Percentiles rank a stretch among this genome's conserved stretches.
Conservation (phyloP, 2,329 filamentous ascomycete genomes). For the Ceratocystis cacaofunesta region DNA sequence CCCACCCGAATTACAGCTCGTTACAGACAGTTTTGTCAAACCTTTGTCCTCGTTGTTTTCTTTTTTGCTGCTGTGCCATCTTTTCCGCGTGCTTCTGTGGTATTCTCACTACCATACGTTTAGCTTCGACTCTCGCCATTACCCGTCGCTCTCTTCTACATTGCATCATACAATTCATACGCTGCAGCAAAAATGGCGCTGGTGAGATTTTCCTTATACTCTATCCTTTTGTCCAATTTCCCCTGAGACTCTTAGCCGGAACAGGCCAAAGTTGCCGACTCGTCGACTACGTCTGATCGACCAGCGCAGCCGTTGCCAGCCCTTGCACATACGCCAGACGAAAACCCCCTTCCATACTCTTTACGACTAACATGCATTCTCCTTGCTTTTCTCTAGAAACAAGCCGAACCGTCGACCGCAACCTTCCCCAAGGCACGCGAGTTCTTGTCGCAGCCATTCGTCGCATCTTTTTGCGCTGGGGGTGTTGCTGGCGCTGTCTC, state of each 20-base stretch:
- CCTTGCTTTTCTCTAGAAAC: conserved; percentile 3
- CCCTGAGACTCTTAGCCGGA: background rate
- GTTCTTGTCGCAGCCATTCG: conserved; percentile 61
- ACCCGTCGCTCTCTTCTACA: background rate
- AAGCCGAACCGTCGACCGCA: background rate
- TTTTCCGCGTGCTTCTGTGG: too few species aligned
- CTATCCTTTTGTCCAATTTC: background rate
- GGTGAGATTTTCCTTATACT: background rate
- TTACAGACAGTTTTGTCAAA: background rate
- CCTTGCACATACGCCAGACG: background rate
- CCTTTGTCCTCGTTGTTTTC: too few species aligned
- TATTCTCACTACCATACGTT: background rate
- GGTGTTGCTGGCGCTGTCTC: conserved; percentile 95
- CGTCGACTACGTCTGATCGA: too few species aligned
- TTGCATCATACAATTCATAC: background rate
- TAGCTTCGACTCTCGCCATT: background rate
- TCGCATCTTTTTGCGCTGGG: conserved; percentile 85
- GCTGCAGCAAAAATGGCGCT: conserved; percentile 8
- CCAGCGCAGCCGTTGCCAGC: background rate
- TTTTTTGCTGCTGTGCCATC: too few species aligned
- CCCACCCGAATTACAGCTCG: background rate
- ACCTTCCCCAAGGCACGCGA: conserved; percentile 19
- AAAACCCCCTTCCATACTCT: background rate
- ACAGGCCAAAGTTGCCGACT: too few species aligned
- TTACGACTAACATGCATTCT: background rate